Base-by-base conservation (phyloP, 441 rosid species). In the Adansonia gregorii region DNA sequence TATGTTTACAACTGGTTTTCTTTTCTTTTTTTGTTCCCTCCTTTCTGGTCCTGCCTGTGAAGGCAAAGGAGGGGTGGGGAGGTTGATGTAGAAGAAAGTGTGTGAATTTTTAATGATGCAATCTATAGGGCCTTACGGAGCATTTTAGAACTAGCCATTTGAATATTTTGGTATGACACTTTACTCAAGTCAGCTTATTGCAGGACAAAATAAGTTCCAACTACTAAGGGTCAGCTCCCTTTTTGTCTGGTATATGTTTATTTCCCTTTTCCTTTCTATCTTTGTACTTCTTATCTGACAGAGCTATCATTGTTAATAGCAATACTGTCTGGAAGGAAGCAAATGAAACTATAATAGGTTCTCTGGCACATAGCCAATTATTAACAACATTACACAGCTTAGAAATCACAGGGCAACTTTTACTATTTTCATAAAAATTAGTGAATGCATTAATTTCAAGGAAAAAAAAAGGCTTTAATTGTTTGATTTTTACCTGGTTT, bases 401-500 rank as follows among this genome's bases (percentile, higher is more conserved):
- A 69, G 6, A 69, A 49, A 69, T 24, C 49, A n/a, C 54, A 5
- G 59, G 60, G 12, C 15, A 31, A 71, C 48, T 52, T 31, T 71
- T 52, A 61, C 63, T 52, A 27, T 52, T 52, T 35, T 52, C 73
- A 31, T 70, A 49, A 70, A 27, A 51, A 14, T n/a, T 27, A 15
- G 22, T 70, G 14, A 51, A 51, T 27, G 22, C 3, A 70, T 15
- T 70, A 27, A 31, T 71, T 8, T 39, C 45, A 52, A 52, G 39
- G 39, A 27, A 52, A 52, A 56, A 17, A 4, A 52, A 31, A 31
- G 43, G 27, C n/a, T 71, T n/a, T 27, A 71, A 51, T 39, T 27
- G 20, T 65, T 39, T 65, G 27, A 54, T 52, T 52, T 71, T 41
- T 71, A 15, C 43, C 63, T 49, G 59, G 46, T 15, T 52, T 71